Conservation (phyloP, 169 alveolate species). For the Perkinsus chesapeaki region DNA sequence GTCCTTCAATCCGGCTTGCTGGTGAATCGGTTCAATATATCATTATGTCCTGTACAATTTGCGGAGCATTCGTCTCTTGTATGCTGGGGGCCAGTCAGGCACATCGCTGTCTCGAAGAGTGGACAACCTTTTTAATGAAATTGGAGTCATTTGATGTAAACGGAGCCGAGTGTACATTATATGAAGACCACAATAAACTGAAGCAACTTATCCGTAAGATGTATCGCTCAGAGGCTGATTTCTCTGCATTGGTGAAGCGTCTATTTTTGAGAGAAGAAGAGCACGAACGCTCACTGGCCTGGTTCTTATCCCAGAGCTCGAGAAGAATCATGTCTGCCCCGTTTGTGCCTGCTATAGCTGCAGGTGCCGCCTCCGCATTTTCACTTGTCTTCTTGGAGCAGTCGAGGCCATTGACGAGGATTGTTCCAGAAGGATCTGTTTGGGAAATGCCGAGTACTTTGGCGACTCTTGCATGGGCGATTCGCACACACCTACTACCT, state of each 20-base stretch:
- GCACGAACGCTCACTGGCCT: neutral
- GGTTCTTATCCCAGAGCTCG: neutral
- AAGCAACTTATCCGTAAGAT: neutral
- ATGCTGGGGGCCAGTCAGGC: neutral
- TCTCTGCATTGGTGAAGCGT: neutral
- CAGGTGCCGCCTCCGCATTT: no score
- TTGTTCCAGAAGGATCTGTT: no score
- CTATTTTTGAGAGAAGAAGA: neutral
- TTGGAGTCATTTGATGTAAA: neutral
- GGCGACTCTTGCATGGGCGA: no score
- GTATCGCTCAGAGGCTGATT: neutral
- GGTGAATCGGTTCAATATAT: no score
- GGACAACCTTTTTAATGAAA: neutral
- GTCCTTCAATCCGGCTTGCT: no score
- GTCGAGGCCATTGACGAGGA: no score
- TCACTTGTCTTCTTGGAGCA: no score
- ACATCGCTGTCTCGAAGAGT: neutral
- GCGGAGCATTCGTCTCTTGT: neutral
- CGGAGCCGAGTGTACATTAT: neutral
- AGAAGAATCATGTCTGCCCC: neutral
- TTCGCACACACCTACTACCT: no score
- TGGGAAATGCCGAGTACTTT: no score
- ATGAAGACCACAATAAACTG: neutral
- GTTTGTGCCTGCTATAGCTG: neutral
- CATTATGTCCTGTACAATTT: no score